phyloP scores from a whole-genome alignment of 140 eudicot species.

The Ambrosia hybrid region DNA sequence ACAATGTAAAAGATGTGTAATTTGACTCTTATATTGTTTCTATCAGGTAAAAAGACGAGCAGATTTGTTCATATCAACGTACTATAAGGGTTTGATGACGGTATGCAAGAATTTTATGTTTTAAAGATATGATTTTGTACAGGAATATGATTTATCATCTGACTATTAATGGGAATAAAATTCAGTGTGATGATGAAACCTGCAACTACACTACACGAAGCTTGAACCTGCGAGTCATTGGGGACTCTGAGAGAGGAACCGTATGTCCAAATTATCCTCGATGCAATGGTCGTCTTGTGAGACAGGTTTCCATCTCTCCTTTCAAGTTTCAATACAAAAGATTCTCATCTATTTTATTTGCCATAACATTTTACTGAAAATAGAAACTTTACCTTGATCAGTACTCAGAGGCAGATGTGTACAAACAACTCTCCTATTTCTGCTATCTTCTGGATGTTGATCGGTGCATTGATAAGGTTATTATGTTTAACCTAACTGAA shows the following conservation, averaged over 20 bases:
- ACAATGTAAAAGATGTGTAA: not conserved
- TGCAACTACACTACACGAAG: constrained; percentile 86
- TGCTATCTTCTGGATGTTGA: constrained; percentile 70
- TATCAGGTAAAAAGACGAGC: constrained; percentile 86
- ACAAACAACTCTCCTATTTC: constrained; percentile 92
- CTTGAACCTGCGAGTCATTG: constrained; percentile 84
- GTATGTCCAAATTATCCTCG: constrained; percentile 91
- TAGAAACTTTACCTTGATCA: constrained; percentile 18
- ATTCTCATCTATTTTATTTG: not conserved
- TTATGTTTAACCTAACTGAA: too few species aligned
- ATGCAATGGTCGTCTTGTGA: constrained; percentile 84
- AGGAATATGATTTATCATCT: not conserved
- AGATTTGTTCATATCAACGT: constrained; percentile 69
- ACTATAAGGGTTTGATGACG: constrained; percentile 89
- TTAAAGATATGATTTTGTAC: not conserved
- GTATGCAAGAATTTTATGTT: constrained; percentile 39
- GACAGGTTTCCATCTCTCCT: constrained; percentile 59
- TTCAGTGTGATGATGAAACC: constrained; percentile 96
- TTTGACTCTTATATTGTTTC: not conserved
- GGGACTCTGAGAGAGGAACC: constrained; percentile 92
- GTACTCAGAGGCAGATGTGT: constrained; percentile 80
- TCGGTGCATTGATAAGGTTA: constrained; percentile 85
- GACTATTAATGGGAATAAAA: not conserved
- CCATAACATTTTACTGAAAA: constrained; percentile 4
- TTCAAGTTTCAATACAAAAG: not conserved